Base-by-base conservation (phyloP, 2,329 filamentous ascomycete genomes). In the Plectosphaerella sp. region DNA sequence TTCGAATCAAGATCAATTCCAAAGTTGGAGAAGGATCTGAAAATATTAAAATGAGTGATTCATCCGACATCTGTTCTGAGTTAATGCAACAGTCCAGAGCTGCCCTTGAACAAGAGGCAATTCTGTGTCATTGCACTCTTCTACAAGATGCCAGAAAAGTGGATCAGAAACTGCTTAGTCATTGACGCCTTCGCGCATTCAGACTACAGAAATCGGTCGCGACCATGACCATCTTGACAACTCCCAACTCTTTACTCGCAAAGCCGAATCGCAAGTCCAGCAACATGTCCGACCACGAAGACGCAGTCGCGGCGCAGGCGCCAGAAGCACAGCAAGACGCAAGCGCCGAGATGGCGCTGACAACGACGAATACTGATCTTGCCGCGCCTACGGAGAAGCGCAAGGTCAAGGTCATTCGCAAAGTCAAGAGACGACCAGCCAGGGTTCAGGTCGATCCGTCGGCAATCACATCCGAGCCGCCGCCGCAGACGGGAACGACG, bases 401-500 rank as follows among this genome's bases (percentile, higher is more conserved):
- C 41, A 90, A 92, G 72, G 84, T 89, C 54, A 97, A 95, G 72
- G 95, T 93, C 76, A 90, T 97, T 60, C 88, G 96, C 60, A 86
- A 92, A 57, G 91, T 89, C 67, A 97, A 96, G 77, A 87, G 88
- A 64, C 82, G 91, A 39, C 94, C 94, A 33, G 94, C 94, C 46
- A 85, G 93, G 54, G 88, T 89, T 0, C 94, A 99, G 73, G 87
- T 97, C 63, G 94, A 99, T 64, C 84, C 91, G 2, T 84, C 87
- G 41, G 86, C 86, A 43, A 82, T 96, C 72, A 89, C 88, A 61
- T 87, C 87, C 35, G 91, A 96, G 62, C 88, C 89, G 4, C 91
- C 92, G 15, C 89, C 90, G 2, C 92, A 97, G 64, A 97, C 93
- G 0, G 94, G 94, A 50, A 96, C 90, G 0, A 91, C 92, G 53